Evolutionary conservation across 83 land plant genomes (phyloP).

Genomic region (Larix sibirica): DNA sequence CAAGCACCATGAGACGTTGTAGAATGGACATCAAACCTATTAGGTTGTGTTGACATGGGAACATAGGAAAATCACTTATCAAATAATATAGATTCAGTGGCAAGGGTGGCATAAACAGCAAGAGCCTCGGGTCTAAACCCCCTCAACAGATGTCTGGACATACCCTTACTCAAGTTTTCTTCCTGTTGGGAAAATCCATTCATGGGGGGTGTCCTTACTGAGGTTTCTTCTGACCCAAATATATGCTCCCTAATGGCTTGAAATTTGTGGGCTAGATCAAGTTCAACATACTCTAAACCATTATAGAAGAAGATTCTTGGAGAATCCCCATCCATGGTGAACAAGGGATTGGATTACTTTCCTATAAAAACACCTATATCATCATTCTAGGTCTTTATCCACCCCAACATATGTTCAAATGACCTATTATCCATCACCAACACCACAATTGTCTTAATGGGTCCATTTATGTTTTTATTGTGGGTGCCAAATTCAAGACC

Average conservation of each 20-base stretch:
- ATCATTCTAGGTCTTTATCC: conserved; percentile 65
- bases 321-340: conserved; percentile 50
- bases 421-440: conserved; percentile 86
- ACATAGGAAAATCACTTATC: conserved; percentile 97
- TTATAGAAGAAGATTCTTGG: conserved; percentile 53
- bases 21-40: conserved; percentile 89
- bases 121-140: too few relatives aligned
- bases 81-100: conserved; percentile 77
- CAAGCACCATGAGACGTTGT: conserved; percentile 85
- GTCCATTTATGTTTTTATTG: conserved; percentile 28
- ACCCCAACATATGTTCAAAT: conserved; percentile 79
- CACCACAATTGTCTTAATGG: conserved; percentile 81
- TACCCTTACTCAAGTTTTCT: conserved; percentile 41
- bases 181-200: conserved; percentile 89
- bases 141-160: conserved; percentile 64
- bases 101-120: conserved; percentile 70
- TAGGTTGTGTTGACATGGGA: conserved; percentile 95
- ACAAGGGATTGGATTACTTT: conserved; percentile 55
- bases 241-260: conserved; percentile 84
- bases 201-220: conserved; percentile 73
- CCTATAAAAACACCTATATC: conserved; percentile 80
- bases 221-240: conserved; percentile 63
- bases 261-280: conserved; percentile 79
- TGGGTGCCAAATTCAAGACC: conserved; percentile 8
- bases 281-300: conserved; percentile 60